Evolutionary conservation across 2,329 filamentous ascomycete genomes (phyloP).

Genomic region (Coniochaeta sp.): DNA sequence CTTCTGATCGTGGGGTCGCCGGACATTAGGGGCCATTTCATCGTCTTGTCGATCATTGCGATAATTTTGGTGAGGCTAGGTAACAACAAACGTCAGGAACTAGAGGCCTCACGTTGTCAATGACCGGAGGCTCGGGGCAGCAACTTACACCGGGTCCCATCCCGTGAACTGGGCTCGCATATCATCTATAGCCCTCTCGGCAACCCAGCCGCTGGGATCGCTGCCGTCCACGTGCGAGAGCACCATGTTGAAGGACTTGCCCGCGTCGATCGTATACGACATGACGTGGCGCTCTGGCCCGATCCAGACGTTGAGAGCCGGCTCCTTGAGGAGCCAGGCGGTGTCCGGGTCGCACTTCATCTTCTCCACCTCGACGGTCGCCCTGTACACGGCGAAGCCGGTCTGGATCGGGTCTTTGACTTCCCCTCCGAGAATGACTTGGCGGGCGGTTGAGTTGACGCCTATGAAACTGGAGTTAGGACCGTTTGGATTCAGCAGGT

Average conservation of each 20-base stretch:
- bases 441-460: no score
- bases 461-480: no score
- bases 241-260: constrained; percentile 38
- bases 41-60: constrained; percentile 22
- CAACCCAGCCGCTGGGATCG: constrained; percentile 24
- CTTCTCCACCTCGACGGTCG: constrained; percentile 28
- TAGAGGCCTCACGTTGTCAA: no score
- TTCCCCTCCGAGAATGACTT: no score
- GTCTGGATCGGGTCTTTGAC: no score
- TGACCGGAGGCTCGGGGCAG: no score
- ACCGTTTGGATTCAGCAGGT: no score
- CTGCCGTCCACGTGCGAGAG: constrained; percentile 31
- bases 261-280: constrained; percentile 34
- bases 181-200: no score
- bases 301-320: constrained; percentile 32
- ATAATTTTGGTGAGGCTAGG: constrained; percentile 27
- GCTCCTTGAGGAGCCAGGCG: constrained; percentile 30
- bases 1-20: constrained; percentile 18
- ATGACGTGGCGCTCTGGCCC: constrained; percentile 35
- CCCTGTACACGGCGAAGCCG: constrained; percentile 33
- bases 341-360: constrained; percentile 27
- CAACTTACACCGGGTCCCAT: no score
- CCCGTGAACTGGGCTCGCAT: no score
- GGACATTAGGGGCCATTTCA: not conserved
- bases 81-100: no score